Conservation (phyloP, 1,284 basidiomycete species). For the Fomitopsis palustris region DNA sequence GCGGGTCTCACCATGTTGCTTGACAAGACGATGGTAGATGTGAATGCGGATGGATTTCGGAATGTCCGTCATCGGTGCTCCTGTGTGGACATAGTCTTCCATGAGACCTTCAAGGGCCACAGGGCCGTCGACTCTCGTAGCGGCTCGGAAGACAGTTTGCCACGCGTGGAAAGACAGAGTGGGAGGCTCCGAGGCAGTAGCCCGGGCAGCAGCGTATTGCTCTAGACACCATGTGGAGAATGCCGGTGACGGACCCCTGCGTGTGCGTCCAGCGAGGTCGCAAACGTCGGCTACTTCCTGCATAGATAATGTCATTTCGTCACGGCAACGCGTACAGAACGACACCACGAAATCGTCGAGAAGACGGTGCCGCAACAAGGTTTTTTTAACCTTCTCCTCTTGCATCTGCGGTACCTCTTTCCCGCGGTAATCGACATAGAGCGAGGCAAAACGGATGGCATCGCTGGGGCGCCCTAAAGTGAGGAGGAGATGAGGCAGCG, state of each 20-base stretch:
- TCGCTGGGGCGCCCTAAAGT: background rate
- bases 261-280: background rate
- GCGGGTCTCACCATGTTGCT: background rate
- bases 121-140: constrained; percentile 2
- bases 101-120: background rate
- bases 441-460: background rate
- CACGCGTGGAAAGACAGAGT: constrained; percentile 24
- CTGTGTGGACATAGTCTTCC: background rate
- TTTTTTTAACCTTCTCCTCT: background rate
- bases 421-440: background rate
- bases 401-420: background rate
- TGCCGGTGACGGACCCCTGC: background rate
- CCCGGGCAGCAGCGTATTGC: background rate
- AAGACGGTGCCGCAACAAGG: too few species aligned
- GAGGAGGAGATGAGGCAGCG: background rate
- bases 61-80: background rate
- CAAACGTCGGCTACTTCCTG: background rate
- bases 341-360: background rate
- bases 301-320: background rate
- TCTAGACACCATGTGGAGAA: background rate
- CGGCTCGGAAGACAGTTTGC: constrained; percentile 27
- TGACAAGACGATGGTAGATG: background rate
- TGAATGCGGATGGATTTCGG: background rate
- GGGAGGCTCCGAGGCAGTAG: background rate
- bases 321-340: background rate